These are phyloP conservation scores for Zygoascus sp. DNA, from an alignment of 1,139 yeast genomes.

Conservation along the genomic window DNA sequence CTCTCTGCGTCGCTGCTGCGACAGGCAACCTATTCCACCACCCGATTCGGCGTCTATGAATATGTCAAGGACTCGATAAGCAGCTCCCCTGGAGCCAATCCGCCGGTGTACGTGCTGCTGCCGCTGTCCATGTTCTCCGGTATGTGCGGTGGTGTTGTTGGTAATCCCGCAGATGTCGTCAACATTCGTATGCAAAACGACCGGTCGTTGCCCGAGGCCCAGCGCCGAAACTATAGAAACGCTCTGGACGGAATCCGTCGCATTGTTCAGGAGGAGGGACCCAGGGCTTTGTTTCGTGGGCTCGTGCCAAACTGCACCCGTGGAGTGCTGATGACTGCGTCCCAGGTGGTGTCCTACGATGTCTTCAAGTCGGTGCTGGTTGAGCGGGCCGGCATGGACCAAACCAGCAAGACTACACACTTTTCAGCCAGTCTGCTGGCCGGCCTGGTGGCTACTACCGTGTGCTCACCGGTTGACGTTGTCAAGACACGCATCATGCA, in stretches of 20 bases:
- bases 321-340: slow-evolving; percentile 85
- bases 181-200: slow-evolving; percentile 93
- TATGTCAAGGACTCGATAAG: slow-evolving; percentile 51
- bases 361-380: slow-evolving; percentile 63
- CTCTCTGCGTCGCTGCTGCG: slow-evolving; percentile 75
- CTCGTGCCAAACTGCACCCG: slow-evolving; percentile 71
- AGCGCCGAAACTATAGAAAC: slow-evolving; percentile 70
- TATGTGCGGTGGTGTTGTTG: slow-evolving; percentile 76
- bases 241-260: slow-evolving; percentile 71
- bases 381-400: slow-evolving; percentile 47
- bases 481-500: slow-evolving; percentile 87
- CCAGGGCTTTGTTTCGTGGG: slow-evolving; percentile 64
- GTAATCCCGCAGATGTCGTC: slow-evolving; percentile 85
- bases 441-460: slow-evolving; percentile 83
- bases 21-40: slow-evolving; percentile 85
- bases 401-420: slow-evolving; percentile 64
- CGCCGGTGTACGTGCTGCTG: slow-evolving; percentile 47
- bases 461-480: slow-evolving; percentile 90
- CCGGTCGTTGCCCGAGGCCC: slow-evolving; percentile 57
- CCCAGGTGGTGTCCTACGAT: slow-evolving; percentile 87
- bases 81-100: slow-evolving; percentile 35
- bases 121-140: slow-evolving; percentile 85
- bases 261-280: slow-evolving; percentile 59
- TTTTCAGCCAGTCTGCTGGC: slow-evolving; percentile 73
- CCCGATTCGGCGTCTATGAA: slow-evolving; percentile 82